Base-by-base conservation (phyloP, 2,329 filamentous ascomycete species). In the Berkeleyomyces basicola region DNA sequence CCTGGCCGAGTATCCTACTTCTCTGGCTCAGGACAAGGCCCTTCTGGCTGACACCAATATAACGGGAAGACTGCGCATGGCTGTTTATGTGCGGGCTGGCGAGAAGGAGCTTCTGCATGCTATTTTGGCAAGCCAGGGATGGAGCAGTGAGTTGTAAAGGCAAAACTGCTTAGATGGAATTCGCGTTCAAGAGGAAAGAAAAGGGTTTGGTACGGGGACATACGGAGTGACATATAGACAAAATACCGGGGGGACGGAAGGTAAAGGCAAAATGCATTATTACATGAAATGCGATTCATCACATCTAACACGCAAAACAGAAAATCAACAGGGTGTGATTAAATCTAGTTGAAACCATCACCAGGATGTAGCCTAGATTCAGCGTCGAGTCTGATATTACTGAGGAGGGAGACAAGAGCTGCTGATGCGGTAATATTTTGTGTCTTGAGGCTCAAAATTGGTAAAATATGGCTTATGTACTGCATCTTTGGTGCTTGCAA, bases 81-180 rank as follows among this genome's bases (percentile, higher is more conserved):
- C 87, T 0, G 69, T 84, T 31, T 74, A 80, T 59, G 85, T 90
- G 43, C 80, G 88, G 64, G 72, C 84, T 2, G 88, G 87, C 11
- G 88, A 92, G 72, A 90, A 90, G 71, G 77, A 78, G 67, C 75
- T 91, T 4, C 70, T 90, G 33, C 72, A 76, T 62, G 77, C 82
- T 68, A 76, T 83, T 1, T 75, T 79, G 64, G 67, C 65, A 9
- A 67, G 72, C 11, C 66, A 55, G 10, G 33, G 51, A 55, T 72
- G 58, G 72, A 71, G 66, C 40, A 42, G 44, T 37, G 70, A 47
- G 36, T 36, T 61, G 31, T 65, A 75, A 23, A 23, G 10, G 14
- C 51, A 55, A 39, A 14, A 7, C 51, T n/a, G 51, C 33, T 63
- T 63, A 31, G 59, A 59, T 16, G 43, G 53, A 9, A 23, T 42